Evolutionary conservation across 139 green algal species (phyloP).

Genomic region (Chlorella ohadii): DNA sequence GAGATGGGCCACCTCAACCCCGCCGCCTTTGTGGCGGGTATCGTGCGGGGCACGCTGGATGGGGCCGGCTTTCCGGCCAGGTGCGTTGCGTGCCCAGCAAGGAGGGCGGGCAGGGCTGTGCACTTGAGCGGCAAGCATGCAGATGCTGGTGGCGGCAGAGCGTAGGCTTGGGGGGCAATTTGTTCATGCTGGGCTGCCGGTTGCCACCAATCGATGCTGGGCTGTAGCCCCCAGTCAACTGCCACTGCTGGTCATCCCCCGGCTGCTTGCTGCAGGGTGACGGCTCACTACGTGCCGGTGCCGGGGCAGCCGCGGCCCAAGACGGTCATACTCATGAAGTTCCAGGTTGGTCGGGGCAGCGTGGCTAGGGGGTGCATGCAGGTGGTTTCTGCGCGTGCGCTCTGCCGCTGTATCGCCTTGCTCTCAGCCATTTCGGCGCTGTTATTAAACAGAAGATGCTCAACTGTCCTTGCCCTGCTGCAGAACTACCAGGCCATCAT

Average conservation of each 20-base stretch:
- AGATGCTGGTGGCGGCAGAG: background rate
- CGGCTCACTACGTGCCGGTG: constrained; percentile 78
- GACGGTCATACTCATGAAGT: constrained; percentile 95
- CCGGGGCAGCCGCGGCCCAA: constrained; percentile 62
- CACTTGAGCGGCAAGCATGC: background rate
- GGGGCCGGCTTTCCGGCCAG: constrained; percentile 88
- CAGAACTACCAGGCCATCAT: background rate
- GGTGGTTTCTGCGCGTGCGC: no score
- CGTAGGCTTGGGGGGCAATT: no score
- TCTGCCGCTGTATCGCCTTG: no score
- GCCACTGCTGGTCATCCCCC: no score
- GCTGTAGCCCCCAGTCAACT: no score
- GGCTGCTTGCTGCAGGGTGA: constrained; percentile 73
- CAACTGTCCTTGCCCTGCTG: no score
- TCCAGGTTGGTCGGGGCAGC: constrained; percentile 38
- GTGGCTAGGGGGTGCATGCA: no score
- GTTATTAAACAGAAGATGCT: no score
- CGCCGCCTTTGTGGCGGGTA: constrained; percentile 88
- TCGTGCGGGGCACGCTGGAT: constrained; percentile 92
- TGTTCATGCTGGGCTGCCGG: no score
- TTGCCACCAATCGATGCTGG: no score
- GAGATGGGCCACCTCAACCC: constrained; percentile 93
- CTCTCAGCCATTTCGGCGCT: no score
- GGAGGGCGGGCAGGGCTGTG: no score
- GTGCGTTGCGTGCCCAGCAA: constrained; percentile 30